phyloP scores from a whole-genome alignment of 208 protist species.

The Eutreptiella sp. region DNA sequence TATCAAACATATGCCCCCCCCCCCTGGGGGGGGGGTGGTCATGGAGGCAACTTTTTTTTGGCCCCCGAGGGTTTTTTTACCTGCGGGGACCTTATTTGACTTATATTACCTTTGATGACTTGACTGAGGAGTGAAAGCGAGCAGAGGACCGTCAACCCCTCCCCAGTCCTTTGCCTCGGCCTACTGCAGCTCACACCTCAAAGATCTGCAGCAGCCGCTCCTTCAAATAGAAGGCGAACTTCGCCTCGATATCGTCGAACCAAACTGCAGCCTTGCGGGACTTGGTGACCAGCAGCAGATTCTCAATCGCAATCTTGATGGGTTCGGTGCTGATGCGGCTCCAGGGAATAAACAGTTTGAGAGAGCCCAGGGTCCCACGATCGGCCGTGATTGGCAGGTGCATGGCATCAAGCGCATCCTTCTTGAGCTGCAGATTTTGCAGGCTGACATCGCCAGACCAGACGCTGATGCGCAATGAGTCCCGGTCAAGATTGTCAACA shows the following conservation, averaged over 20 bases:
- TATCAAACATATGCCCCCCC: too few species aligned
- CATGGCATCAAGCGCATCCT: slow-evolving; percentile 54
- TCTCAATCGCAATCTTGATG: slow-evolving; percentile 51
- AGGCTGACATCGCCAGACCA: slow-evolving; percentile 66
- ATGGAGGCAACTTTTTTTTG: too few species aligned
- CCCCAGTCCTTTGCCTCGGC: too few species aligned
- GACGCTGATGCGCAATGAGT: slow-evolving; percentile 70
- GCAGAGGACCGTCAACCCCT: too few species aligned
- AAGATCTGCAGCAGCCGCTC: slow-evolving; percentile 42
- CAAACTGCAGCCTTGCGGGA: slow-evolving; percentile 52
- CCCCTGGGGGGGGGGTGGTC: too few species aligned
- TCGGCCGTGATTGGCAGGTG: slow-evolving; percentile 54
- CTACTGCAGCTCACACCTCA: too few species aligned
- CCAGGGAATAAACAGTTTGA: slow-evolving; percentile 65
- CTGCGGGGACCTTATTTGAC: too few species aligned
- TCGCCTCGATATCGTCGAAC: slow-evolving; percentile 41
- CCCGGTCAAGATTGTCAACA: slow-evolving; percentile 65
- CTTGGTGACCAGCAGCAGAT: slow-evolving; percentile 47
- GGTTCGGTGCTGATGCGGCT: slow-evolving; percentile 57
- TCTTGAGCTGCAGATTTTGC: slow-evolving; percentile 48
- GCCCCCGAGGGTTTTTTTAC: too few species aligned
- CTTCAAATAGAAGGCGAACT: slow-evolving; percentile 47
- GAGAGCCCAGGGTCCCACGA: slow-evolving; percentile 55
- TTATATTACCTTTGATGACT: too few species aligned
- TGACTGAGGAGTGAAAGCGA: too few species aligned